These are phyloP conservation scores for Volvox reticuliferus DNA, from an alignment of 139 green algal species.

Conservation along the genomic window DNA sequence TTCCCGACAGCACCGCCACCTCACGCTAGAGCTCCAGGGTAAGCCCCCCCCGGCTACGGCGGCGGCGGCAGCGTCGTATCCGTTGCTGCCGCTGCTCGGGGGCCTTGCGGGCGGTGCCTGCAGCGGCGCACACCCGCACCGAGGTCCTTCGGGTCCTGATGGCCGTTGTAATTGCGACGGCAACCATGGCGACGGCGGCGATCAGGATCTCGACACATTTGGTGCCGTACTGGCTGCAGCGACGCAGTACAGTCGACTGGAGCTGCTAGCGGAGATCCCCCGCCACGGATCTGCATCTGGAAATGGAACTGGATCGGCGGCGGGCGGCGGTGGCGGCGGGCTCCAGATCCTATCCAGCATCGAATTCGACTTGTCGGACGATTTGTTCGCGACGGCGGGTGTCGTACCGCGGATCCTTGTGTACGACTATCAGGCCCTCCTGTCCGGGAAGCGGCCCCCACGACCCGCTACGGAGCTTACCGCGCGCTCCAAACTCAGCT, in stretches of 20 bases:
- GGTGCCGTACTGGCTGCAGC: conserved; percentile 71
- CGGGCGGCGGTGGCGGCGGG: neutral
- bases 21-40: no score
- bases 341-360: conserved; percentile 83
- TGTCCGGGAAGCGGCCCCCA: conserved; percentile 43
- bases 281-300: conserved; percentile 11
- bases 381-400: conserved; percentile 89
- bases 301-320: neutral
- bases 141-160: neutral
- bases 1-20: no score
- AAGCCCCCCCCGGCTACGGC: no score
- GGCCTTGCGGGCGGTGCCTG: neutral
- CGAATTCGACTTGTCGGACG: conserved; percentile 90
- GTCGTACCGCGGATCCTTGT: conserved; percentile 34
- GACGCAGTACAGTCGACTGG: conserved; percentile 63
- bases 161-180: neutral
- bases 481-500: conserved; percentile 84
- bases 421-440: conserved; percentile 35
- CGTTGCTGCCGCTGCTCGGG: neutral
- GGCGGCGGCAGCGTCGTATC: neutral
- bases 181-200: neutral
- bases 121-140: conserved; percentile 5
- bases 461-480: conserved; percentile 83
- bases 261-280: conserved; percentile 68
- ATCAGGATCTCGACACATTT: conserved; percentile 68